phyloP scores from a whole-genome alignment of 2,329 filamentous ascomycete species.

The Colletotrichum lini region DNA sequence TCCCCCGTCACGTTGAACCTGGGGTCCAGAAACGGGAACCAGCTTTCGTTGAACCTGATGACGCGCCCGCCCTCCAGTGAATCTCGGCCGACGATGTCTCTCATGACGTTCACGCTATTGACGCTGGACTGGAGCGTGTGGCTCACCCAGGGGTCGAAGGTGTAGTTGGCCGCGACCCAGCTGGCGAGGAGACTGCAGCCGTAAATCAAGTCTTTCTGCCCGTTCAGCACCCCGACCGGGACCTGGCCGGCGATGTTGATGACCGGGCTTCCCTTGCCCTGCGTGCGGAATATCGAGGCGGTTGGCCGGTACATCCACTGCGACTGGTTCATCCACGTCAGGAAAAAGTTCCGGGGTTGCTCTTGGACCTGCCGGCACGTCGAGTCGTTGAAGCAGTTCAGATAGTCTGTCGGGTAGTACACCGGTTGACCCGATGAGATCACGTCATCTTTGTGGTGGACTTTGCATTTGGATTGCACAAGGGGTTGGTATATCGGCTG shows the following conservation, averaged over 20 bases:
- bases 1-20: neutral
- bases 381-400: constrained; percentile 5
- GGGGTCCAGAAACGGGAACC: neutral
- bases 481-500: constrained; percentile 15
- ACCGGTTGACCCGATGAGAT: neutral
- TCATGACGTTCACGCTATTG: neutral
- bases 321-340: neutral
- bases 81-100: neutral
- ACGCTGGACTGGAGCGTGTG: neutral
- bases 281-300: neutral
- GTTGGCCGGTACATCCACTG: neutral
- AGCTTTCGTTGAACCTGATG: constrained; percentile 2
- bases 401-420: neutral
- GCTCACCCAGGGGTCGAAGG: neutral
- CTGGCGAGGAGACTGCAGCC: constrained; percentile 3
- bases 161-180: neutral
- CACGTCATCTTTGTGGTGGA: neutral
- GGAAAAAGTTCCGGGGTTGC: neutral
- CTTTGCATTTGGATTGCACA: constrained; percentile 15
- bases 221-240: no score
- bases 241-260: neutral
- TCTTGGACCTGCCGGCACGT: neutral
- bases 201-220: neutral
- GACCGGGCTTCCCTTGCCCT: neutral
- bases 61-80: neutral